Evolutionary conservation across 1,284 basidiomycete species (phyloP).

Genomic region (Sporisorium iseilematis-ciliati): DNA sequence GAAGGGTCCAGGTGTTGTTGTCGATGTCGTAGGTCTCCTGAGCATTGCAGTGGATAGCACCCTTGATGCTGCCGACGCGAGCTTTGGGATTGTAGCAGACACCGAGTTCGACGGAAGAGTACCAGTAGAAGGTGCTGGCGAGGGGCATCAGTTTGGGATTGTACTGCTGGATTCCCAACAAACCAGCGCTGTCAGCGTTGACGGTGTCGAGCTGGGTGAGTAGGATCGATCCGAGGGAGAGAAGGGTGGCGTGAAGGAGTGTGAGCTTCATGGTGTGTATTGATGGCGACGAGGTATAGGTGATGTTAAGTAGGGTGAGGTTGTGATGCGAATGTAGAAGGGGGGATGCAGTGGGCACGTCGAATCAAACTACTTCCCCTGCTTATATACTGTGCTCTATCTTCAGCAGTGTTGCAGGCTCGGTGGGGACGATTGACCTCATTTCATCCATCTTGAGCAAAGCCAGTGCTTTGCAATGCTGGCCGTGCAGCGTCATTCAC

Average conservation of each 20-base stretch:
- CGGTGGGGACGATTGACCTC: constrained; percentile 2
- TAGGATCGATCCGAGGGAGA: constrained; percentile 1
- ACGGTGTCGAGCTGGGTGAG: not conserved
- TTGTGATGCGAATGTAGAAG: not conserved
- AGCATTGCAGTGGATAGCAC: constrained; percentile 30
- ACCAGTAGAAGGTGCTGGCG: constrained; percentile 40
- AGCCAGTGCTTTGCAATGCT: not conserved
- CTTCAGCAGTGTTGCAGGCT: not conserved
- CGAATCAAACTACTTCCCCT: not conserved
- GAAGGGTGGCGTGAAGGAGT: not conserved
- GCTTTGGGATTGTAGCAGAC: constrained; percentile 40
- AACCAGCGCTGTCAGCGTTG: too few species aligned
- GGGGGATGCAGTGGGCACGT: not conserved
- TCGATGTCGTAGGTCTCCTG: constrained; percentile 39
- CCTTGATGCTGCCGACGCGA: constrained; percentile 33
- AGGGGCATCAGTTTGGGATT: too few species aligned
- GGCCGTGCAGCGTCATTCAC: constrained; percentile 1
- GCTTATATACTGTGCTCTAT: not conserved
- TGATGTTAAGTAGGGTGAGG: too few species aligned
- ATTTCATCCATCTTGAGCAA: not conserved
- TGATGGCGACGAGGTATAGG: not conserved
- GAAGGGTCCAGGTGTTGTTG: constrained; percentile 44
- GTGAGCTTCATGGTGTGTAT: not conserved
- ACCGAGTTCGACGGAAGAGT: constrained; percentile 45
- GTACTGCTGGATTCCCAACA: too few species aligned